Conservation (phyloP, 306 rosid genomes). For the Gillenia trifoliata region DNA sequence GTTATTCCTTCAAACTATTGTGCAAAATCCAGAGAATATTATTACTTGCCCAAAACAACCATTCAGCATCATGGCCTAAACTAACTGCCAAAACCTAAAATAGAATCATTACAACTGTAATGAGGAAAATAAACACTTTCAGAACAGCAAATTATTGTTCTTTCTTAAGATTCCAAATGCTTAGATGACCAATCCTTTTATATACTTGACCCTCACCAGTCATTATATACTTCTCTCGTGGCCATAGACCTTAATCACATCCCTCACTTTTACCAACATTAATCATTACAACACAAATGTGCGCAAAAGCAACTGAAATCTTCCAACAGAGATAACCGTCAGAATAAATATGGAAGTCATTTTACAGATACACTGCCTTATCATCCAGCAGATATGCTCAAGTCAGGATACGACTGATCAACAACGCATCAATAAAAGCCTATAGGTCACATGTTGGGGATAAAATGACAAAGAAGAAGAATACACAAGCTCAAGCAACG, state of each 20-base stretch:
- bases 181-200: background rate
- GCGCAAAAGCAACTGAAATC: background rate
- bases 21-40: background rate
- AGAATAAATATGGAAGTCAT: background rate
- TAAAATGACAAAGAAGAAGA: background rate
- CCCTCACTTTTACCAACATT: background rate
- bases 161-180: background rate
- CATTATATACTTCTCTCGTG: background rate
- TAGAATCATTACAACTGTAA: background rate
- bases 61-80: background rate
- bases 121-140: background rate
- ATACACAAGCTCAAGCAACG: background rate
- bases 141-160: background rate
- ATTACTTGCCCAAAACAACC: background rate
- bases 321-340: background rate
- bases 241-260: background rate
- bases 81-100: background rate
- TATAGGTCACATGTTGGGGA: background rate
- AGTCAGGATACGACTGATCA: background rate
- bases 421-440: background rate
- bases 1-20: background rate
- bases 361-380: background rate
- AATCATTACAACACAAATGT: background rate
- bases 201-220: background rate
- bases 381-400: background rate